Evolutionary conservation across 495 filamentous ascomycete species (phyloP).

Genomic region (Tuber indicum): DNA sequence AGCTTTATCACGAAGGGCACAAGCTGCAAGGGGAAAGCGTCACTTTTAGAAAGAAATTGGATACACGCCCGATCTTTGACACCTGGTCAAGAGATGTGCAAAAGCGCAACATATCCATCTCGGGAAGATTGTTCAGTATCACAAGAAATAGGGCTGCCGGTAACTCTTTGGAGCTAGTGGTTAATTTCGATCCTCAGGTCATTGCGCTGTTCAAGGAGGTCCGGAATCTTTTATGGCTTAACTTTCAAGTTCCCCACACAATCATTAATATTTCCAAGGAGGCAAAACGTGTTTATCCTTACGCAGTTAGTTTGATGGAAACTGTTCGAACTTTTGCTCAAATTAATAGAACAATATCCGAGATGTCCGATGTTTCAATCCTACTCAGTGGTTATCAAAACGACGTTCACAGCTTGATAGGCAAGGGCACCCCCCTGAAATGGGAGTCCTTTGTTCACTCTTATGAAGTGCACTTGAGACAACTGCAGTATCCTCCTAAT

Average conservation of each 20-base stretch:
- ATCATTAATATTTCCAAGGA: conserved; percentile 95
- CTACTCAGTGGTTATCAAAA: conserved; percentile 85
- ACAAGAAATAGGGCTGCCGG: conserved; percentile 76
- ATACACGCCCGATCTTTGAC: conserved; percentile 86
- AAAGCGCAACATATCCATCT: conserved; percentile 77
- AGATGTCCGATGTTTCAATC: conserved; percentile 78
- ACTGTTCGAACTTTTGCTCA: conserved; percentile 84
- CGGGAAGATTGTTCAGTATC: conserved; percentile 85
- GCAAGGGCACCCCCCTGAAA: conserved; percentile 76
- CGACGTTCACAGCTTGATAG: conserved; percentile 70
- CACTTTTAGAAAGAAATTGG: conserved; percentile 90
- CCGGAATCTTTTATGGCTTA: conserved; percentile 89
- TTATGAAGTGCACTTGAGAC: conserved; percentile 81
- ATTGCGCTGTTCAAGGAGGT: conserved; percentile 98
- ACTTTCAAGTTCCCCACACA: conserved; percentile 82
- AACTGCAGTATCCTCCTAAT: conserved; percentile 52
- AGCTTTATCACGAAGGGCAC: conserved; percentile 86
- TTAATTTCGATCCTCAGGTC: conserved; percentile 96
- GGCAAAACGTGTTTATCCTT: conserved; percentile 93
- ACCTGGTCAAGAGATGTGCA: conserved; percentile 90
- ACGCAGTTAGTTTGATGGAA: conserved; percentile 96
- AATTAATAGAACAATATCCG: conserved; percentile 69
- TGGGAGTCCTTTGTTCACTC: conserved; percentile 98
- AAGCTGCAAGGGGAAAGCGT: conserved; percentile 82
- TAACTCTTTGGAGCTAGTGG: conserved; percentile 74